phyloP scores from a whole-genome alignment of 768 basidiomycete species.

The Mycena vulgaris region DNA sequence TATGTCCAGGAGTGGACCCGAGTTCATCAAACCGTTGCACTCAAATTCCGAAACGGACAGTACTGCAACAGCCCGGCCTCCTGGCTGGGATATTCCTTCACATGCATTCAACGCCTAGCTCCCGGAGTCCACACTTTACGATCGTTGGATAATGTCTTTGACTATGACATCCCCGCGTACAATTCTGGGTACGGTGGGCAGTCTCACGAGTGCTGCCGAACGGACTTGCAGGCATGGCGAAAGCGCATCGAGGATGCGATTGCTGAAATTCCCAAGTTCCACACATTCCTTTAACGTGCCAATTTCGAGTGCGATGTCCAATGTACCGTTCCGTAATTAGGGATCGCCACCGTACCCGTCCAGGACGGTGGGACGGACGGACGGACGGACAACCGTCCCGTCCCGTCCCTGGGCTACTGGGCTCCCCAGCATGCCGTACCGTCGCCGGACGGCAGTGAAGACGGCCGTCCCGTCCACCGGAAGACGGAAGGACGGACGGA shows the following conservation, averaged over 20 bases:
- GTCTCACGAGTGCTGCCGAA: conserved; percentile 5
- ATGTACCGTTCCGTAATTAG: too few relatives aligned
- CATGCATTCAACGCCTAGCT: background rate
- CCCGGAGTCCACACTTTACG: conserved; percentile 4
- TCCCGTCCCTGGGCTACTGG: too few relatives aligned
- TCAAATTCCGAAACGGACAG: background rate
- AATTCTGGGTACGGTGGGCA: too few relatives aligned
- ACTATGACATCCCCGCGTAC: background rate
- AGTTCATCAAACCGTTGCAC: background rate
- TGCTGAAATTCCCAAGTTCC: conserved; percentile 1
- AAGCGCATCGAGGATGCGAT: conserved; percentile 12
- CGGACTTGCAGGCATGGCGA: conserved; percentile 2
- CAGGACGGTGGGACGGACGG: too few relatives aligned
- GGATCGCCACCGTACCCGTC: too few relatives aligned
- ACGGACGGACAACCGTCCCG: too few relatives aligned
- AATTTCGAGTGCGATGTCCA: too few relatives aligned
- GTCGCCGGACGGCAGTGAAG: too few relatives aligned
- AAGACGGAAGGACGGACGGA: too few relatives aligned
- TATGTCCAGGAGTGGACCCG: conserved; percentile 8
- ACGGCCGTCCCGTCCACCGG: too few relatives aligned
- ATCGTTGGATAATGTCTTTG: background rate
- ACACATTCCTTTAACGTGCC: background rate
- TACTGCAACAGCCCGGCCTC: too few relatives aligned
- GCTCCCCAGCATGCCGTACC: too few relatives aligned
- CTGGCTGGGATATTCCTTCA: background rate